These are phyloP conservation scores for Diaporthe batatas DNA, from an alignment of 2,329 filamentous ascomycete genomes.

Conservation along the genomic window DNA sequence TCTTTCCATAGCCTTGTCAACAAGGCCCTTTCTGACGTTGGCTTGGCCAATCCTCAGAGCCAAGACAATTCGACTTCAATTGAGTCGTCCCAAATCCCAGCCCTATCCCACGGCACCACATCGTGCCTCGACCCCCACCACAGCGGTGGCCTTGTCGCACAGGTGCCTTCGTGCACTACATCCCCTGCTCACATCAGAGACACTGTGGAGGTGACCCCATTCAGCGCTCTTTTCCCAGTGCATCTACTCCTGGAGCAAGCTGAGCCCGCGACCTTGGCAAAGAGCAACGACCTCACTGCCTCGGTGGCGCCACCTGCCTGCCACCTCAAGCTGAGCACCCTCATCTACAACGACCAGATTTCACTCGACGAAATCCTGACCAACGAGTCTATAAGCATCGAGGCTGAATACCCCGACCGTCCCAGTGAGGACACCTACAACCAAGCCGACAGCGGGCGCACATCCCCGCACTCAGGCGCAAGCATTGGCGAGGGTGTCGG, in stretches of 20 bases:
- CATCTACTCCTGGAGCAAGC: neutral
- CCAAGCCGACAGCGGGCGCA: neutral
- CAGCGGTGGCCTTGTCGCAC: neutral
- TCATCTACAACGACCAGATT: no score
- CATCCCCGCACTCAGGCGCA: neutral
- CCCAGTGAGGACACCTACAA: no score
- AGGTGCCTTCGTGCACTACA: neutral
- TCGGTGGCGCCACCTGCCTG: no score
- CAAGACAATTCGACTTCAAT: neutral
- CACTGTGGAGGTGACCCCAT: neutral
- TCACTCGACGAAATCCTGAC: no score
- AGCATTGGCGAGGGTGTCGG: neutral
- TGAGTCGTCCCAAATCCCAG: neutral
- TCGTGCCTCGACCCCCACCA: neutral
- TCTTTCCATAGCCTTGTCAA: neutral
- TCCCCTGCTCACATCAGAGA: neutral
- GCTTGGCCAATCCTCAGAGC: no score
- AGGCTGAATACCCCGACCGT: neutral
- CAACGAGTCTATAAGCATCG: neutral
- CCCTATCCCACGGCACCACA: neutral
- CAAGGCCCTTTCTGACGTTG: neutral
- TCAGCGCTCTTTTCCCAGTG: neutral
- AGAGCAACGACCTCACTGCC: neutral
- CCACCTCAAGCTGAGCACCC: no score
- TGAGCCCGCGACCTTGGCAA: neutral